These are phyloP conservation scores for Crucihimalaya himalaica DNA, from an alignment of 345 rosid genomes.

Conservation along the genomic window DNA sequence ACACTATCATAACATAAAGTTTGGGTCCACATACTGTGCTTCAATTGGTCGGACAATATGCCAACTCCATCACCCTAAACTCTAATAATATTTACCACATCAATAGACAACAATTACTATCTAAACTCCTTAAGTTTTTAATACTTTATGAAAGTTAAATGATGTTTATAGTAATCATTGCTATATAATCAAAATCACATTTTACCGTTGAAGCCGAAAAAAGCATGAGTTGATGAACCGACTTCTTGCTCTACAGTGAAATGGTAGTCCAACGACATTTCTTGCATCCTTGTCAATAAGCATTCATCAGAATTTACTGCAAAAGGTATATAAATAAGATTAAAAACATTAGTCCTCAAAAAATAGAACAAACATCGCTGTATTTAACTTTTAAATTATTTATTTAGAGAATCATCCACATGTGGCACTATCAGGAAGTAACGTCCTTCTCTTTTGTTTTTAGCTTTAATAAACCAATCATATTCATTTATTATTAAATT, in stretches of 20 bases:
- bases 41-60: slow-evolving; percentile 36
- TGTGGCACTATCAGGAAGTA: slow-evolving; percentile 28
- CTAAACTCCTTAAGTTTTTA: not conserved
- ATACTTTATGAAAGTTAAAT: too few species aligned
- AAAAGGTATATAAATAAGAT: not conserved
- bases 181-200: not conserved
- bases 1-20: not conserved
- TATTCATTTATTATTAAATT: slow-evolving; percentile 29
- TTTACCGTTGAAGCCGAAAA: slow-evolving; percentile 98
- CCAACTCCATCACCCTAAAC: slow-evolving; percentile 15
- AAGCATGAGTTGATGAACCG: slow-evolving; percentile 99
- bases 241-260: slow-evolving; percentile 99
- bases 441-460: slow-evolving; percentile 36
- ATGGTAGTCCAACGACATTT: slow-evolving; percentile 99
- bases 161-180: not conserved
- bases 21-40: slow-evolving; percentile 29
- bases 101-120: not conserved
- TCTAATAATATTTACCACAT: not conserved
- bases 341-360: not conserved
- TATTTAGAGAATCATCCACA: not conserved
- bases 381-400: not conserved
- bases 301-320: slow-evolving; percentile 95
- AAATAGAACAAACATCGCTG: not conserved
- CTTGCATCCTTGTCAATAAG: slow-evolving; percentile 98
- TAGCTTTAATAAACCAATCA: slow-evolving; percentile 32